Evolutionary conservation across 768 basidiomycete species (phyloP).

Genomic region (Mycena venus): DNA sequence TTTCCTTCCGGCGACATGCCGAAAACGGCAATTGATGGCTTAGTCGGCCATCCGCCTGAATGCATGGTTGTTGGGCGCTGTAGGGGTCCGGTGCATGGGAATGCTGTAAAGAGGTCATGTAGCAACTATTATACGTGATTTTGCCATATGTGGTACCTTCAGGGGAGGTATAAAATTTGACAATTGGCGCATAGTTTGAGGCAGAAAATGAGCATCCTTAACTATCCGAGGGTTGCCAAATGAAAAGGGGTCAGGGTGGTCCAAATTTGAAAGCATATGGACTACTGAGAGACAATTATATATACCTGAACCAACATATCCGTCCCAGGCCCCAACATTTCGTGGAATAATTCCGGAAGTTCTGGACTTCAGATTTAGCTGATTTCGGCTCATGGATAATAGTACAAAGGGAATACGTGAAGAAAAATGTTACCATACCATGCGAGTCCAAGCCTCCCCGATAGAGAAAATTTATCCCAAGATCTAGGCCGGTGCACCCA

Average conservation of each 20-base stretch:
- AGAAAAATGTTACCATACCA: too few species aligned
- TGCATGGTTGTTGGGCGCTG: neutral
- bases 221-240: too few species aligned
- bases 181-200: neutral
- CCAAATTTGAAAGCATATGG: neutral
- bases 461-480: too few species aligned
- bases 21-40: slow-evolving; percentile 7
- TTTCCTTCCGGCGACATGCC: slow-evolving; percentile 2
- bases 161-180: slow-evolving; percentile 1
- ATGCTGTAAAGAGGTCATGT: neutral
- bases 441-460: too few species aligned
- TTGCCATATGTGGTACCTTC: too few species aligned
- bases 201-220: neutral
- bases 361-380: too few species aligned
- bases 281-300: too few species aligned
- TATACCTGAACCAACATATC: neutral
- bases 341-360: too few species aligned
- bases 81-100: slow-evolving; percentile 1
- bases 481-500: too few species aligned
- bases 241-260: too few species aligned
- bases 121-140: neutral
- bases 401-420: too few species aligned
- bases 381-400: too few species aligned
- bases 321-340: neutral
- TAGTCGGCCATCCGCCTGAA: slow-evolving; percentile 2